Percentiles rank a stretch among this genome's conserved stretches.
phyloP scores from a whole-genome alignment of 805 yeast species.

The Ogataea nakhonphanomensis region DNA sequence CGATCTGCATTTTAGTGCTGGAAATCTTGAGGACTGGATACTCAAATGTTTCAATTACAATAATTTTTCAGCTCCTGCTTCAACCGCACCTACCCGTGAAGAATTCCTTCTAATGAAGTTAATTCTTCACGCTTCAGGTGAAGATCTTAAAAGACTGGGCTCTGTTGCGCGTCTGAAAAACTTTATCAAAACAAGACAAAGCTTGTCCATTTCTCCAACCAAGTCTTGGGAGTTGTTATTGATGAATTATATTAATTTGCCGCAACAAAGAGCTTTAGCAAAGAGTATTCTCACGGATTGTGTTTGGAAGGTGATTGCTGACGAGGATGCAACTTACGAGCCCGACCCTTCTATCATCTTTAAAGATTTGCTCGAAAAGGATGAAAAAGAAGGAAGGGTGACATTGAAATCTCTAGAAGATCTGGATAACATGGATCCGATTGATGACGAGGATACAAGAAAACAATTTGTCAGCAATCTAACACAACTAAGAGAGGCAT shows the following conservation, averaged over 20 bases:
- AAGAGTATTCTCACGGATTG: constrained; percentile 40
- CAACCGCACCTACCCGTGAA: constrained; percentile 53
- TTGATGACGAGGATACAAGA: constrained; percentile 75
- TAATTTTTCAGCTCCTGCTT: constrained; percentile 11
- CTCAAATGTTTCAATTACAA: constrained; percentile 32
- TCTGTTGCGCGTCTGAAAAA: constrained; percentile 22
- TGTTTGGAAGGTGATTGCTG: constrained; percentile 39
- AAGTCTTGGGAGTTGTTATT: constrained; percentile 45
- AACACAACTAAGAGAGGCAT: constrained; percentile 66
- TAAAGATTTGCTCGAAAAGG: constrained; percentile 36
- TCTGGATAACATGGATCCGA: constrained; percentile 53
- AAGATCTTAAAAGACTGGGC: constrained; percentile 34
- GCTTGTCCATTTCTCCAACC: constrained; percentile 13
- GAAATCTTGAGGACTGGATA: constrained; percentile 35
- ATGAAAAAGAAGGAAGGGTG: constrained; percentile 28
- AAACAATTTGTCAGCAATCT: constrained; percentile 67
- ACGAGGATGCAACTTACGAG: constrained; percentile 62
- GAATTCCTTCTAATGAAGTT: constrained; percentile 63
- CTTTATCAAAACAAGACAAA: constrained; percentile 25
- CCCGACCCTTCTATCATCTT: constrained; percentile 71
- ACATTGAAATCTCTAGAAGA: constrained; percentile 20
- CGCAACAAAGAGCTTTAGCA: constrained; percentile 45
- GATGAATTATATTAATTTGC: constrained; percentile 41
- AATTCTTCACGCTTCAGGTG: constrained; percentile 44
- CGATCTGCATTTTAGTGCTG: constrained; percentile 18